Evolutionary conservation across 202 grass and related monocot species (phyloP), one percentile per base, ranked within the genome.

Genomic region (Setaria italica): DNA sequence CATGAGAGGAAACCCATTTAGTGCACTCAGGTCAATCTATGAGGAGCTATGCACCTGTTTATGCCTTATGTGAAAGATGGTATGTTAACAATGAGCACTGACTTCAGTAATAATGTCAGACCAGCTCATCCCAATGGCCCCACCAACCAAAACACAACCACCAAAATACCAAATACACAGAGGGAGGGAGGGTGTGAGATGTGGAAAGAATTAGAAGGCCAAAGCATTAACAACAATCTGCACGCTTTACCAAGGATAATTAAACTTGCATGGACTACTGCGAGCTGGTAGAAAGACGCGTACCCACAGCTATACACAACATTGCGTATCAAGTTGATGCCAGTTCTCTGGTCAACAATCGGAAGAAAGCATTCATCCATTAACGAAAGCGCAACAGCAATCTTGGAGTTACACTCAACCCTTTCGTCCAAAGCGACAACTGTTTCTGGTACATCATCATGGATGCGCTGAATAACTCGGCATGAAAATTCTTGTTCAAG

Each of bases 301-400:
- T 94, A 99, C 97, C 90, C 92, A 77, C 97, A 94, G 80, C 90
- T 93, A 80, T 96, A 97, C 42, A 99, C 77, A 67, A 92, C 94
- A 90, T 99, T 99, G 79, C 54, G 94, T 80, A 99, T 92, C 77
- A 99, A 85, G 62, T 94, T 90, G 88, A 99, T 94, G 54, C 97
- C 94, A 88, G 94, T 97, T 90, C 97, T 91, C 82, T 97, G 87
- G 86, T 99, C 97, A 88, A 94, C 43, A 70, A 99, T 93, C 1
- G 97, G 97, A 82, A 85, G 77, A 91, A 99, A 99, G 78, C 97
- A 99, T 77, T 99, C 97, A 55, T 99, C 87, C 92, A 97, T 93
- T 85, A 99, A 84, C 16, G 90, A 89, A 82, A 99, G 87, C 11
- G 97, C 91, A 87, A 99, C 87, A 49, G 88, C 94, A 90, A 92